Evolutionary conservation across 2,329 filamentous ascomycete species (phyloP).

Genomic region (Curvularia verruculosa): DNA sequence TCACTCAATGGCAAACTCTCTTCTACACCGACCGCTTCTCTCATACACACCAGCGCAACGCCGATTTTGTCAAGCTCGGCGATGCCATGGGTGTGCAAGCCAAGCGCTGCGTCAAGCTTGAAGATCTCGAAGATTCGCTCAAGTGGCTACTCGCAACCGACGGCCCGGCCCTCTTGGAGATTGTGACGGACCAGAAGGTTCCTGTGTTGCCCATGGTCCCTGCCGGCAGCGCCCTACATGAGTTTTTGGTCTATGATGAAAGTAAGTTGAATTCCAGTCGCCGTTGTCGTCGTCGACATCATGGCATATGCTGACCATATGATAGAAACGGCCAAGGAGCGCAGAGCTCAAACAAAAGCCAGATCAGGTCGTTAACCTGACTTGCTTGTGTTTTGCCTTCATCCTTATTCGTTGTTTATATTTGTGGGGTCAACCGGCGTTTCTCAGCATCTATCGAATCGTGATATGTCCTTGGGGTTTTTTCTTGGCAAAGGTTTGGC

Average conservation of each 20-base stretch:
- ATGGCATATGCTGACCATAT: slow-evolving; percentile 11
- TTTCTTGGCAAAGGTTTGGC: slow-evolving; percentile 2
- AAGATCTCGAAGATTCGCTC: slow-evolving; percentile 77
- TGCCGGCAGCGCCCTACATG: slow-evolving; percentile 82
- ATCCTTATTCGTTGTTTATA: slow-evolving; percentile 27
- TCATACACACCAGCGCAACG: slow-evolving; percentile 92
- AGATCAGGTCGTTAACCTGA: slow-evolving; percentile 34
- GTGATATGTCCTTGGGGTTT: neutral
- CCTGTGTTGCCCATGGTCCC: slow-evolving; percentile 99
- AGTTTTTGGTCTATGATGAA: slow-evolving; percentile 89
- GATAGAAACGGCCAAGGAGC: slow-evolving; percentile 32
- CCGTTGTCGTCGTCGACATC: no score
- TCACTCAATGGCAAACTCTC: slow-evolving; percentile 97
- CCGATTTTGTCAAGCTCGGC: slow-evolving; percentile 92
- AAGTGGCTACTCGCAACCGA: slow-evolving; percentile 85
- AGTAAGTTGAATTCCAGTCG: slow-evolving; percentile 57
- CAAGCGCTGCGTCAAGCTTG: slow-evolving; percentile 72
- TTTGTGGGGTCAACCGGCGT: slow-evolving; percentile 28
- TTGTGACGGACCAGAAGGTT: slow-evolving; percentile 86
- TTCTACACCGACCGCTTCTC: slow-evolving; percentile 95
- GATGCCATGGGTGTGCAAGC: slow-evolving; percentile 89
- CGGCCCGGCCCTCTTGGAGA: slow-evolving; percentile 90
- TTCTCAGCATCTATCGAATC: slow-evolving; percentile 9
- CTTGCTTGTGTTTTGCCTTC: slow-evolving; percentile 11
- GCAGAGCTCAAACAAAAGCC: slow-evolving; percentile 40